Conservation (phyloP, 805 yeast species). For the Starmerella potacharoeniae region DNA sequence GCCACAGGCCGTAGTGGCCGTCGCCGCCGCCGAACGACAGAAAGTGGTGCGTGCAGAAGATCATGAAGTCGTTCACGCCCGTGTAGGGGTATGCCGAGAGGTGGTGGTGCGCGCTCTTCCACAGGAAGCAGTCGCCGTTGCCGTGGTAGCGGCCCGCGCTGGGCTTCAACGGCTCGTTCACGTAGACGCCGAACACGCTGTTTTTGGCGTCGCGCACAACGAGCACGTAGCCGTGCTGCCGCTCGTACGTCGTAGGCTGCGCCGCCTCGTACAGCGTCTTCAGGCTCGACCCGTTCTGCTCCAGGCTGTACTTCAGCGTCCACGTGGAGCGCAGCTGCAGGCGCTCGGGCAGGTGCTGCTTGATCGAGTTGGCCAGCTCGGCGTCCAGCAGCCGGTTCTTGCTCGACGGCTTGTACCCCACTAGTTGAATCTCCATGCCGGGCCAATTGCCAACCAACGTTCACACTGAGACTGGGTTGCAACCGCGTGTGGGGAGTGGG, state of each 20-base stretch:
- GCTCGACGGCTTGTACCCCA: conserved; percentile 52
- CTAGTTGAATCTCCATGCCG: conserved; percentile 27
- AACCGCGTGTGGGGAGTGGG: neutral
- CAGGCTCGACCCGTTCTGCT: conserved; percentile 83
- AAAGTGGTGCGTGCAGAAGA: conserved; percentile 67
- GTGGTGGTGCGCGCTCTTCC: conserved; percentile 46
- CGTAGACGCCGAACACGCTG: conserved; percentile 64
- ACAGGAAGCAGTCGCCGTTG: conserved; percentile 88
- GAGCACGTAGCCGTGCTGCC: conserved; percentile 53
- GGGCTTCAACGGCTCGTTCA: conserved; percentile 55
- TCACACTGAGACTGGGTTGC: neutral
- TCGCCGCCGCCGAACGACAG: conserved; percentile 84
- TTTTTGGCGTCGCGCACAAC: conserved; percentile 55
- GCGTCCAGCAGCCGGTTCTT: conserved; percentile 44
- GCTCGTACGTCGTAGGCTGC: conserved; percentile 35
- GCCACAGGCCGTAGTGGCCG: conserved; percentile 87
- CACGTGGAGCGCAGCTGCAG: conserved; percentile 68
- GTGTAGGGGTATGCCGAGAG: conserved; percentile 80
- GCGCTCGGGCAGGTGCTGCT: conserved; percentile 64
- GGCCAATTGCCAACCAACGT: neutral
- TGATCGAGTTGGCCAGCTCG: conserved; percentile 62
- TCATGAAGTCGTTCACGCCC: conserved; percentile 73
- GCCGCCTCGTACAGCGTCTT: conserved; percentile 58
- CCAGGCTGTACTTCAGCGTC: conserved; percentile 71
- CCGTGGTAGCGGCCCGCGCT: conserved; percentile 69